Evolutionary conservation across 495 filamentous ascomycete species (phyloP).

Genomic region (Immersiella caudata): DNA sequence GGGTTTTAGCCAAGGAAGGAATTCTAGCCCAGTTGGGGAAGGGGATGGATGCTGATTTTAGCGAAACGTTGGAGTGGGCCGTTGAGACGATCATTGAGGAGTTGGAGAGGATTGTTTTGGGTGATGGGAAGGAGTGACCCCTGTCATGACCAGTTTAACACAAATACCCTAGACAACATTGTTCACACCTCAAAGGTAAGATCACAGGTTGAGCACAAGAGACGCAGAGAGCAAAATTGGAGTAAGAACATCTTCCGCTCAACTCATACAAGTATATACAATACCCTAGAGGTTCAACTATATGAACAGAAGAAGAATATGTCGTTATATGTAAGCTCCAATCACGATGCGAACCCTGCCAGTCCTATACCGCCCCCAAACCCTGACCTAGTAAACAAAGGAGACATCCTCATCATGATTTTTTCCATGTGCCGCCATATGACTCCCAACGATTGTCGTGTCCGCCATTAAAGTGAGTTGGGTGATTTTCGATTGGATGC

Average conservation of each 20-base stretch:
- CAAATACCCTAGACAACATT: too few species aligned
- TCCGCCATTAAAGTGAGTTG: neutral
- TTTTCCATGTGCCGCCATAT: neutral
- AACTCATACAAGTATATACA: neutral
- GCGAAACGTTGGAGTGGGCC: constrained; percentile 55
- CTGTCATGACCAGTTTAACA: too few species aligned
- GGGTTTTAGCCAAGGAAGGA: constrained; percentile 45
- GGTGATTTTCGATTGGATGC: neutral
- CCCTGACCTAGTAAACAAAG: neutral
- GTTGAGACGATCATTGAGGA: constrained; percentile 54
- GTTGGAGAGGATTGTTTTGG: constrained; percentile 31
- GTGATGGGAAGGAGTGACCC: neutral
- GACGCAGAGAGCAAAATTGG: neutral
- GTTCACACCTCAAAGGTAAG: too few species aligned
- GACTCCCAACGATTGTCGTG: neutral
- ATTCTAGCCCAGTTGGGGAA: constrained; percentile 47
- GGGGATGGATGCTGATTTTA: constrained; percentile 53
- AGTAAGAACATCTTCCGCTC: neutral
- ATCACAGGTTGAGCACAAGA: too few species aligned
- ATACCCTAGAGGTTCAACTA: neutral
- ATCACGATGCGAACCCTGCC: neutral
- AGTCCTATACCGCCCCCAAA: neutral
- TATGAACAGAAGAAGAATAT: neutral
- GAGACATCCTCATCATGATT: neutral
- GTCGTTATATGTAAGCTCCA: neutral